Conservation (phyloP, 192 early-diverging fungal genomes). For the Gamsiella multidivaricata region DNA sequence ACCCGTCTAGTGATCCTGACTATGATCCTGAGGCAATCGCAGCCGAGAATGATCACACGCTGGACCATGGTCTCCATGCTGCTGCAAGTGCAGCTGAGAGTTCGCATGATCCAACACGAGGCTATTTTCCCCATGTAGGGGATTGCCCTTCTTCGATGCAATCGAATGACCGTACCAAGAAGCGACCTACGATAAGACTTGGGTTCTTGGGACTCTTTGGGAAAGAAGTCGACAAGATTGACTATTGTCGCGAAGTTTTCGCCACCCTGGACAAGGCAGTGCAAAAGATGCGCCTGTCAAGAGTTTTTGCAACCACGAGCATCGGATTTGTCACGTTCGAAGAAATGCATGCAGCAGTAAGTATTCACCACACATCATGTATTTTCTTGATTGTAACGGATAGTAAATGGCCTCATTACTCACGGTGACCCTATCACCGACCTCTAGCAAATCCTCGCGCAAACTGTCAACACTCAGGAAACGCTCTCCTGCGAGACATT, state of each 20-base stretch:
- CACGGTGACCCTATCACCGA: too few species aligned
- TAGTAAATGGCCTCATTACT: too few species aligned
- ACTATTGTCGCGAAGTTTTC: slow-evolving; percentile 68
- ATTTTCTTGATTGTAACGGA: background rate
- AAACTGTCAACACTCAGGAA: slow-evolving; percentile 72
- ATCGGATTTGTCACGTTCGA: slow-evolving; percentile 86
- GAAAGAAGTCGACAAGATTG: slow-evolving; percentile 73
- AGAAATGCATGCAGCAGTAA: slow-evolving; percentile 72
- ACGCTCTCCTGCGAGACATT: slow-evolving; percentile 72
- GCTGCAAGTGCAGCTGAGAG: background rate
- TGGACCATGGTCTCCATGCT: slow-evolving; percentile 2
- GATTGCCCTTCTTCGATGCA: background rate
- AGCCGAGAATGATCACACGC: slow-evolving; percentile 47
- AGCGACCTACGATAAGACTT: slow-evolving; percentile 57
- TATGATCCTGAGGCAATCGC: slow-evolving; percentile 66
- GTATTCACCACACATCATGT: slow-evolving; percentile 8
- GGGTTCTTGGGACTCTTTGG: slow-evolving; percentile 64
- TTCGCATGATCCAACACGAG: background rate
- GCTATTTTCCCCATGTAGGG: background rate
- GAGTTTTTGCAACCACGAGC: slow-evolving; percentile 60
- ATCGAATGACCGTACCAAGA: slow-evolving; percentile 1
- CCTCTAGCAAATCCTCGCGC: slow-evolving; percentile 74
- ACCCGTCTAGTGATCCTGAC: slow-evolving; percentile 70
- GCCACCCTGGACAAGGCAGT: slow-evolving; percentile 67
- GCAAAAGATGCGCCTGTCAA: slow-evolving; percentile 58